These are phyloP conservation scores for Periconia sp. DNA, from an alignment of 2,329 filamentous ascomycete species.

Conservation along the genomic window DNA sequence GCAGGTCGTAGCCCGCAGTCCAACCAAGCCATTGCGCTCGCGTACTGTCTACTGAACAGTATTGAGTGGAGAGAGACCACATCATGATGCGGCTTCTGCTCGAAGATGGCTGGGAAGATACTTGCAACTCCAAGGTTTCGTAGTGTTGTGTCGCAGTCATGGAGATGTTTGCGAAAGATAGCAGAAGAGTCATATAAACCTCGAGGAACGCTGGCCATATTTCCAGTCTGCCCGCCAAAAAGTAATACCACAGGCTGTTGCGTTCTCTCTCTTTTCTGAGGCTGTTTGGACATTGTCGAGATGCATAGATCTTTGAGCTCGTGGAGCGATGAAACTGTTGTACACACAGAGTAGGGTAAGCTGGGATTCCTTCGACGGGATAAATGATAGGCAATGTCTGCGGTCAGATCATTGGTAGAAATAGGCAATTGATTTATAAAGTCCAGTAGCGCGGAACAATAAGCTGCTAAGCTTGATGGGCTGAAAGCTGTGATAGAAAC, in stretches of 20 bases:
- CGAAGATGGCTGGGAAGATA: constrained; percentile 21
- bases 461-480: too few species aligned
- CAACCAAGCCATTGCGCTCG: constrained; percentile 23
- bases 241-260: constrained; percentile 15
- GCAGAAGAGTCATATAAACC: constrained; percentile 11
- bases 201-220: constrained; percentile 11
- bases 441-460: too few species aligned
- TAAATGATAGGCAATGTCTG: too few species aligned
- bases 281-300: neutral
- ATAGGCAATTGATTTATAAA: too few species aligned
- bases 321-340: too few species aligned
- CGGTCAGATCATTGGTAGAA: too few species aligned
- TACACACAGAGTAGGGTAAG: too few species aligned
- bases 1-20: constrained; percentile 17
- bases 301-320: neutral
- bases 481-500: too few species aligned
- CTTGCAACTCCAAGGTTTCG: constrained; percentile 5
- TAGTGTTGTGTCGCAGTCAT: constrained; percentile 19
- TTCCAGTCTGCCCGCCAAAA: constrained; percentile 21
- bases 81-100: constrained; percentile 3
- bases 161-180: constrained; percentile 13
- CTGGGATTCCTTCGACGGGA: too few species aligned
- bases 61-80: constrained; percentile 19
- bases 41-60: constrained; percentile 29
- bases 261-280: neutral